Percentiles rank a stretch among this genome's conserved stretches.
Conservation (phyloP, 805 yeast genomes). For the Lipomyces sp. region DNA sequence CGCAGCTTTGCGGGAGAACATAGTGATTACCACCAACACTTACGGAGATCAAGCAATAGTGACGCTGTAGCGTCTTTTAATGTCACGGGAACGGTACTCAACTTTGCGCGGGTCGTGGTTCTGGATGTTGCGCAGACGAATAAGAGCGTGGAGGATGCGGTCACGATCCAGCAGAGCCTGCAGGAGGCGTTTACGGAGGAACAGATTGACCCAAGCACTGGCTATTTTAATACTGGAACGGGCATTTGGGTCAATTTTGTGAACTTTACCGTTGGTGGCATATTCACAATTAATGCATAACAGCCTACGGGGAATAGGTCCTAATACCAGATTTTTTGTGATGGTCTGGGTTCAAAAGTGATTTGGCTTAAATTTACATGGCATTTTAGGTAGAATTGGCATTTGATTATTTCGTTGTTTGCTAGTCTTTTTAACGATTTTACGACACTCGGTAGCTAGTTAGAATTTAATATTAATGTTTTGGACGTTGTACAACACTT, state of each 20-base stretch:
- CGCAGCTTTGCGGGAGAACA: neutral
- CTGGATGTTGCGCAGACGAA: constrained; percentile 30
- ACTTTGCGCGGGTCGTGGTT: constrained; percentile 23
- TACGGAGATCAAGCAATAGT: neutral
- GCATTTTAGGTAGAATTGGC: neutral
- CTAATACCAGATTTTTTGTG: neutral
- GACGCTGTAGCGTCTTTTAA: constrained; percentile 1
- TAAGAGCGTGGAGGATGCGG: constrained; percentile 25
- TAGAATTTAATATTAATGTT: neutral
- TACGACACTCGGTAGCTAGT: neutral
- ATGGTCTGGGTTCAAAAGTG: neutral
- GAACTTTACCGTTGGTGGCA: constrained; percentile 13
- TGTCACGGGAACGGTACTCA: constrained; percentile 17
- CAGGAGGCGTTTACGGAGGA: constrained; percentile 25
- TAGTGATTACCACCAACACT: neutral
- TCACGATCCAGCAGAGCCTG: constrained; percentile 14
- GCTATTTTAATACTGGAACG: neutral
- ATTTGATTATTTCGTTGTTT: neutral
- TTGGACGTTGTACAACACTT: neutral
- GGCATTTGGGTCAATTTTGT: constrained; percentile 10
- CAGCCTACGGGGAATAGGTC: too few relatives aligned
- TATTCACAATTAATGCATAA: too few relatives aligned
- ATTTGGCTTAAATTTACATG: neutral
- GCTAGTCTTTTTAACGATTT: neutral
- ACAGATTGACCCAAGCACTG: constrained; percentile 15